Conservation (phyloP, 2,329 filamentous ascomycete genomes). For the Blumeriella jaapii region DNA sequence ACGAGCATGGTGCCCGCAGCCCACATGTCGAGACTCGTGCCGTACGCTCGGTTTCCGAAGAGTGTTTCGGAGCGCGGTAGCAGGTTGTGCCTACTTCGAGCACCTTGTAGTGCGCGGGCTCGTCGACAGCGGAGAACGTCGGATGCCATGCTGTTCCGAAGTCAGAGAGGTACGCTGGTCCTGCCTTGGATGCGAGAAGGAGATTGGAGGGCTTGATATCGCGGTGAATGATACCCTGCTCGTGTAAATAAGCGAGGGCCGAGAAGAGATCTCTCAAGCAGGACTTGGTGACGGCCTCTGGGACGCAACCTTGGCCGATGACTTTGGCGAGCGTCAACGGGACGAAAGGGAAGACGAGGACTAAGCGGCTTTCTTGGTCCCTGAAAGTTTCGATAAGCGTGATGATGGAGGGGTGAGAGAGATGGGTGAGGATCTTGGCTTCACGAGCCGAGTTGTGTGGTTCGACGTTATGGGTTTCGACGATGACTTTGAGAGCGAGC, state of each 20-base stretch:
- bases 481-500: conserved; percentile 78
- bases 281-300: conserved; percentile 25
- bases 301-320: conserved; percentile 37
- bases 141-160: conserved; percentile 85
- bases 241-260: conserved; percentile 62
- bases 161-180: conserved; percentile 72
- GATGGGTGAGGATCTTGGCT: conserved; percentile 55
- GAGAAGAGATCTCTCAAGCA: conserved; percentile 57
- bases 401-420: conserved; percentile 49
- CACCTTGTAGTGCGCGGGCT: conserved; percentile 59
- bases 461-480: conserved; percentile 56
- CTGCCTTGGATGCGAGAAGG: conserved; percentile 53
- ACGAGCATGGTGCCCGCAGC: conserved; percentile 73
- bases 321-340: conserved; percentile 60
- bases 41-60: conserved; percentile 71
- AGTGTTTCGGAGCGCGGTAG: conserved; percentile 81
- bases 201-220: conserved; percentile 92
- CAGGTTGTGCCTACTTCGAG: conserved; percentile 88
- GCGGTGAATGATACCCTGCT: conserved; percentile 71
- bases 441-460: conserved; percentile 80
- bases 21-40: conserved; percentile 74
- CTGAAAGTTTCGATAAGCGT: conserved; percentile 63
- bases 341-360: conserved; percentile 79
- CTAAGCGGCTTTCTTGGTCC: conserved; percentile 57
- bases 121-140: conserved; percentile 40